Conservation (phyloP, 2,329 filamentous ascomycete genomes). For the Malbranchea zuffiana region DNA sequence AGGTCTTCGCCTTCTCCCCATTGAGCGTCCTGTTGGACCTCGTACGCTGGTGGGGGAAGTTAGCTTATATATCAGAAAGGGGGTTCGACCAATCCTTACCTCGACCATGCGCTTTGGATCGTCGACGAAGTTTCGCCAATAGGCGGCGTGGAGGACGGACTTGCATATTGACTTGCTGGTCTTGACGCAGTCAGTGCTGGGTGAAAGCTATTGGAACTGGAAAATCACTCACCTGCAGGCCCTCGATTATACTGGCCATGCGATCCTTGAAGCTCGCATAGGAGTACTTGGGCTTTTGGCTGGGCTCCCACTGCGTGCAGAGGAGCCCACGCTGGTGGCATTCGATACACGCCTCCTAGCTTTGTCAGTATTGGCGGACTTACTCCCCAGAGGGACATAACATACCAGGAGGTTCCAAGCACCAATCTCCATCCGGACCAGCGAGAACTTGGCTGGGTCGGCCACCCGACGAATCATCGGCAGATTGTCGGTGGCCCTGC, state of each 20-base stretch:
- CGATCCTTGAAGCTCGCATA: slow-evolving; percentile 9
- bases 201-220: too few species aligned
- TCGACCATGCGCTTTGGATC: too few species aligned
- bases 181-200: too few species aligned
- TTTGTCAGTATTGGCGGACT: slow-evolving; percentile 8
- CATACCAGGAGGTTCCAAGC: slow-evolving; percentile 27
- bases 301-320: slow-evolving; percentile 18
- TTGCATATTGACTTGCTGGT: slow-evolving; percentile 32
- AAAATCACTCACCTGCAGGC: slow-evolving; percentile 16
- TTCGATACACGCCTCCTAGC: slow-evolving; percentile 19
- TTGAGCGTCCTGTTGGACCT: too few species aligned
- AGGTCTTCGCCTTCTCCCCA: too few species aligned
- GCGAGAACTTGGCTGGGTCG: slow-evolving; percentile 18
- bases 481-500: slow-evolving; percentile 22
- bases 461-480: slow-evolving; percentile 26
- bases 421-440: slow-evolving; percentile 21
- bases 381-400: too few species aligned
- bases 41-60: too few species aligned
- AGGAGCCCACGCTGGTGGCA: slow-evolving; percentile 22
- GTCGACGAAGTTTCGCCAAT: slow-evolving; percentile 26
- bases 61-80: too few species aligned
- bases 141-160: slow-evolving; percentile 28
- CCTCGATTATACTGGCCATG: slow-evolving; percentile 16
- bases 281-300: slow-evolving; percentile 15
- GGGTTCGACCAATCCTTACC: too few species aligned